Percentiles rank a stretch among this genome's conserved stretches.
phyloP scores from a whole-genome alignment of 768 basidiomycete genomes.

The Mycena haematopus region DNA sequence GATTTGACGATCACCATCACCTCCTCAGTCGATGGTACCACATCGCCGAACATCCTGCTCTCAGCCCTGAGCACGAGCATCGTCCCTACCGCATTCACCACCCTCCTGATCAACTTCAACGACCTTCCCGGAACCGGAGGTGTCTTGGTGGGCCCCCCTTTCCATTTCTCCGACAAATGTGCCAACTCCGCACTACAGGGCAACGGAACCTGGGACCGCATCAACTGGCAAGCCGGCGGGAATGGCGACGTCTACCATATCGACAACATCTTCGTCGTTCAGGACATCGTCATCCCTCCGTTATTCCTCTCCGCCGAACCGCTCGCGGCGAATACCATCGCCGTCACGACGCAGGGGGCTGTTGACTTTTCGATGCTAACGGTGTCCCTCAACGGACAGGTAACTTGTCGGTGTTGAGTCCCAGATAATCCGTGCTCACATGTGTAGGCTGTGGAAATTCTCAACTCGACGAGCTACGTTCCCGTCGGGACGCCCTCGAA shows the following conservation, averaged over 20 bases:
- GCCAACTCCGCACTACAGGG: slow-evolving; percentile 32
- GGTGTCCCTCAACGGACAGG: slow-evolving; percentile 48
- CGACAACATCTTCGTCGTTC: slow-evolving; percentile 52
- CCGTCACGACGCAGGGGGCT: slow-evolving; percentile 54
- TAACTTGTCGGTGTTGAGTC: slow-evolving; percentile 20
- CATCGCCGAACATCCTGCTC: slow-evolving; percentile 48
- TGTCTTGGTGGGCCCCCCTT: slow-evolving; percentile 41
- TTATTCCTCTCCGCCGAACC: slow-evolving; percentile 61
- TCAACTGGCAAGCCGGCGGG: slow-evolving; percentile 53
- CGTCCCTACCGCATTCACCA: slow-evolving; percentile 46
- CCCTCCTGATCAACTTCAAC: slow-evolving; percentile 55
- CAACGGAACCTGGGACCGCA: slow-evolving; percentile 54
- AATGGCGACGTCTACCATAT: slow-evolving; percentile 58
- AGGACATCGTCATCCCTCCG: slow-evolving; percentile 53
- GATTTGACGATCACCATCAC: slow-evolving; percentile 49
- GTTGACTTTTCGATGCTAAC: slow-evolving; percentile 49
- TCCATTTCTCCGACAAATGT: neutral
- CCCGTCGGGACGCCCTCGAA: slow-evolving; percentile 55
- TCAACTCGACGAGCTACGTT: slow-evolving; percentile 43
- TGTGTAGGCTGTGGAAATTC: slow-evolving; percentile 41
- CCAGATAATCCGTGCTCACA: neutral
- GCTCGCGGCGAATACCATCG: slow-evolving; percentile 51
- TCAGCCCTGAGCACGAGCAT: slow-evolving; percentile 49
- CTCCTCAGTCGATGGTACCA: slow-evolving; percentile 44
- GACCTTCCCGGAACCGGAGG: slow-evolving; percentile 49